Conservation (phyloP, 805 yeast genomes). For the Metschnikowia baotianmanensis region DNA sequence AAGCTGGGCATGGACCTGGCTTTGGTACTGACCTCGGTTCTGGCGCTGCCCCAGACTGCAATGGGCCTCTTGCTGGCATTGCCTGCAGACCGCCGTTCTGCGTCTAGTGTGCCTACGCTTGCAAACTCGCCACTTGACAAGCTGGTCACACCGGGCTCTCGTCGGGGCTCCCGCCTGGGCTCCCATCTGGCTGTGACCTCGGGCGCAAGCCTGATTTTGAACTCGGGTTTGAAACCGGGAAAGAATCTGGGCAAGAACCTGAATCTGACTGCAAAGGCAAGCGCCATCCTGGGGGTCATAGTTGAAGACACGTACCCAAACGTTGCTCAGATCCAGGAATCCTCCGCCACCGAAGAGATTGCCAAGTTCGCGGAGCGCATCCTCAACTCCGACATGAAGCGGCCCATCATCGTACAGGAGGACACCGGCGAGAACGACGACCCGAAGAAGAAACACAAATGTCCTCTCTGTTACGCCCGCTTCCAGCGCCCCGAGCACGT, state of each 20-base stretch:
- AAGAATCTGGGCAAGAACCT: too few relatives aligned
- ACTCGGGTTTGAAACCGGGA: too few relatives aligned
- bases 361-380: slow-evolving; percentile 22
- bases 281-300: too few relatives aligned
- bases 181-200: too few relatives aligned
- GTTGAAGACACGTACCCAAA: slow-evolving; percentile 11
- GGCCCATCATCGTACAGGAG: slow-evolving; percentile 22
- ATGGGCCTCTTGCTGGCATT: slow-evolving; percentile 9
- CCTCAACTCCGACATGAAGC: slow-evolving; percentile 21
- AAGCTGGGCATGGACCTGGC: slow-evolving; percentile 19
- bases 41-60: slow-evolving; percentile 1
- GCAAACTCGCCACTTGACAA: too few relatives aligned
- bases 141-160: too few relatives aligned
- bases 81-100: slow-evolving; percentile 6
- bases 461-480: slow-evolving; percentile 60
- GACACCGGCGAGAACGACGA: slow-evolving; percentile 36
- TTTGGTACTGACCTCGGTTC: not conserved
- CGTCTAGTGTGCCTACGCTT: slow-evolving; percentile 2
- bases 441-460: slow-evolving; percentile 57
- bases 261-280: too few relatives aligned
- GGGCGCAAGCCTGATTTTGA: too few relatives aligned
- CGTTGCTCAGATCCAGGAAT: slow-evolving; percentile 17
- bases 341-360: slow-evolving; percentile 21
- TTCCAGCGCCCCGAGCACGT: slow-evolving; percentile 76
- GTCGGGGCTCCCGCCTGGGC: too few relatives aligned